These are phyloP conservation scores for Ceratocystis destructans DNA, from an alignment of 2,329 filamentous ascomycete species.

Conservation along the genomic window DNA sequence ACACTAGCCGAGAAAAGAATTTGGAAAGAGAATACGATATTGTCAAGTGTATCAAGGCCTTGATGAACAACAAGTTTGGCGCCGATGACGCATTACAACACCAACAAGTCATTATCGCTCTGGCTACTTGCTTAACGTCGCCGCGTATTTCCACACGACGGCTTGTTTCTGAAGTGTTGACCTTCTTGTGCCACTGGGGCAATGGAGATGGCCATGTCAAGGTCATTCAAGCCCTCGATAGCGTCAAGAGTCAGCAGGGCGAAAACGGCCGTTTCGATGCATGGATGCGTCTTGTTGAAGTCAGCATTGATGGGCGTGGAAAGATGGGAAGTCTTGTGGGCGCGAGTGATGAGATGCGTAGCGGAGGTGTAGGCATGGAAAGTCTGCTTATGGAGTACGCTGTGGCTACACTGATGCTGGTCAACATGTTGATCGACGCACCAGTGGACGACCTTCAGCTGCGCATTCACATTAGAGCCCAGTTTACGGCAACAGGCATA, in stretches of 20 bases:
- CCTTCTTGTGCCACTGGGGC: constrained; percentile 90
- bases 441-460: constrained; percentile 79
- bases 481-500: constrained; percentile 91
- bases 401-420: constrained; percentile 80
- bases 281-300: constrained; percentile 97
- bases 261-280: constrained; percentile 95
- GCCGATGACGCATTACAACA: constrained; percentile 88
- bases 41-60: constrained; percentile 87
- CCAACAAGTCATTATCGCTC: constrained; percentile 75
- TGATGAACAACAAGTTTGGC: constrained; percentile 99
- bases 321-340: constrained; percentile 98
- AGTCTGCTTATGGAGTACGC: constrained; percentile 98
- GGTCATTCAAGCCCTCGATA: constrained; percentile 84
- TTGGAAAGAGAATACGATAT: constrained; percentile 92
- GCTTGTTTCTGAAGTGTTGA: constrained; percentile 88
- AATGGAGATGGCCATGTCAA: constrained; percentile 80
- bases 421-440: constrained; percentile 94
- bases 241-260: constrained; percentile 72
- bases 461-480: constrained; percentile 84
- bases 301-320: constrained; percentile 88
- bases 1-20: constrained; percentile 55
- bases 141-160: constrained; percentile 84
- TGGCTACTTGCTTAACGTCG: constrained; percentile 76
- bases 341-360: constrained; percentile 89
- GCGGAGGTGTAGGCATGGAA: constrained; percentile 95